Conservation (phyloP, 2,329 filamentous ascomycete species). For the Pseudogymnoascus pannorum region DNA sequence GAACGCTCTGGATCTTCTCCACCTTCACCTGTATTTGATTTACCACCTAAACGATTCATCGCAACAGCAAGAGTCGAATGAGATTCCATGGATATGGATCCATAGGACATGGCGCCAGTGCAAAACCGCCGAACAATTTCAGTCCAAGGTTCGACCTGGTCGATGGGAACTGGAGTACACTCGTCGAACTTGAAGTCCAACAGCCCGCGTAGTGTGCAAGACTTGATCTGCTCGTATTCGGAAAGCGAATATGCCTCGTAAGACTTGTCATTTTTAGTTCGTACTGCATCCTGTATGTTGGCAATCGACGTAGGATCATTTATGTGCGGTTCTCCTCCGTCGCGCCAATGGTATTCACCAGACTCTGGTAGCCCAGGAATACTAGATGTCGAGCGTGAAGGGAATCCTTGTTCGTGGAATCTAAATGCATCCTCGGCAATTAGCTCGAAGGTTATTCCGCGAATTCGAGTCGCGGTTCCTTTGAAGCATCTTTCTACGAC, state of each 20-base stretch:
- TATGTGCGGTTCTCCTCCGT: constrained; percentile 89
- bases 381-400: constrained; percentile 67
- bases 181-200: constrained; percentile 96
- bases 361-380: constrained; percentile 81
- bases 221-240: constrained; percentile 94
- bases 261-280: constrained; percentile 96
- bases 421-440: constrained; percentile 93
- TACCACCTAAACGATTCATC: constrained; percentile 94
- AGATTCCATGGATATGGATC: constrained; percentile 96
- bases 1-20: constrained; percentile 92
- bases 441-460: constrained; percentile 85
- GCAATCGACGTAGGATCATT: constrained; percentile 93
- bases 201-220: constrained; percentile 87
- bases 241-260: constrained; percentile 93
- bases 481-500: constrained; percentile 94
- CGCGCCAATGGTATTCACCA: constrained; percentile 97
- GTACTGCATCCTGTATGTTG: constrained; percentile 93
- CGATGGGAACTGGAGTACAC: constrained; percentile 75
- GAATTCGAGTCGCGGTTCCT: constrained; percentile 88
- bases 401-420: constrained; percentile 90
- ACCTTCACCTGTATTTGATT: constrained; percentile 96
- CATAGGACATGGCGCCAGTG: constrained; percentile 97
- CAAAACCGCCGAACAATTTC: constrained; percentile 95
- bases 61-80: constrained; percentile 92
- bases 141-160: constrained; percentile 96